Evolutionary conservation across 305 asterid species (phyloP), one percentile per base, ranked within the genome.

Genomic region (Withania somnifera): DNA sequence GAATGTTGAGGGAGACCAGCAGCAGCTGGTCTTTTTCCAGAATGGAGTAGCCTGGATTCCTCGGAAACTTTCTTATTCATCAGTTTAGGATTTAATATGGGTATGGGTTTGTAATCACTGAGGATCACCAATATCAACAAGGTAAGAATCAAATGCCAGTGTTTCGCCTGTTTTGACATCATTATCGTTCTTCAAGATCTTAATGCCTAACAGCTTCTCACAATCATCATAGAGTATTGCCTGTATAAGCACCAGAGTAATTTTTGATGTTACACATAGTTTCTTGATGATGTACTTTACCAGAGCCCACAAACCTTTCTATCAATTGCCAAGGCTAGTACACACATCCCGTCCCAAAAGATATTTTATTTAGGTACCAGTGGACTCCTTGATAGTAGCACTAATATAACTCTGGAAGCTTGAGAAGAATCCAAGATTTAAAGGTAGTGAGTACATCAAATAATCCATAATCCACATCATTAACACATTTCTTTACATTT

Each of bases 111-210:
- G 50, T 82, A 80, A 81, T 87, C 91, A 73, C 92, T 89, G 86
- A 30, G 51, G 89, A 85, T 94, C 97, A 66, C 94, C 98, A 86
- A 93, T 90, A 85, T 94, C 99, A 14, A 92, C 93, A 85, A 94
- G 94, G 87, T 89, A 85, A 80, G 93, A 90, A 66, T 81, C 93
- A 83, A 89, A 91, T 40, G 88, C 84, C 80, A 96, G 69, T 26
- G 93, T 84, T 89, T 91, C 95, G 71, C 98, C 98, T 53, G 91
- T 77, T 84, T 68, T 82, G 54, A 96, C 85, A 32, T 85, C 90
- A 67, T 90, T 97, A 40, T 91, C 97, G 81, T 87, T 87, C 91
- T 94, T 93, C 86, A 90, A 86, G 84, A 91, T 92, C 83, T 91
- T 93, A 86, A 91, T 89, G 17, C 88, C 97, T 90, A 96, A 82